A percentile compares a stretch with the other conserved stretches of the same genome.
Evolutionary conservation across 2,329 filamentous ascomycete genomes (phyloP).

Genomic region (Aureobasidium lini): DNA sequence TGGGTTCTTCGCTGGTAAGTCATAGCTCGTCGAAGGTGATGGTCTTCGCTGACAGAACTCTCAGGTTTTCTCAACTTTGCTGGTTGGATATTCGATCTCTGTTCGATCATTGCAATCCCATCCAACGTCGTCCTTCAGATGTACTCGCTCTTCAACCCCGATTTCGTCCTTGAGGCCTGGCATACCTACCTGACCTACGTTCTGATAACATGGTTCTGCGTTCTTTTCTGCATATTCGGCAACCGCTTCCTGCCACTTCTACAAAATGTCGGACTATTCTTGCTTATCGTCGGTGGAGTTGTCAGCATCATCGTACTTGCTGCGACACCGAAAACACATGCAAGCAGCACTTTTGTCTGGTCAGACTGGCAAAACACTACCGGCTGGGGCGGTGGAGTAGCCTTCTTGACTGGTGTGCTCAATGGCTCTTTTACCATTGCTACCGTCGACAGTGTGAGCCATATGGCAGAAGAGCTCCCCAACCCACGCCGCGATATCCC

Average conservation of each 20-base stretch:
- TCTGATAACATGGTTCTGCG: conserved; percentile 47
- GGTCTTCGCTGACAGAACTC: conserved; percentile 10
- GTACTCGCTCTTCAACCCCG: conserved; percentile 52
- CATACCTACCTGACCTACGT: conserved; percentile 54
- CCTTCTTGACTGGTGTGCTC: conserved; percentile 30
- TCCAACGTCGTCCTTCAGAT: conserved; percentile 54
- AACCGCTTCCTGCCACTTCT: conserved; percentile 47
- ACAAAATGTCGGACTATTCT: conserved; percentile 49
- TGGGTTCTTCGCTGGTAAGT: conserved; percentile 24
- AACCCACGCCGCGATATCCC: conserved; percentile 37
- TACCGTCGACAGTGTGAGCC: conserved; percentile 29
- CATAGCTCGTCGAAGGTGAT: neutral
- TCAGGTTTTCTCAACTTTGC: conserved; percentile 43
- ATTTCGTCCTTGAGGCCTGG: conserved; percentile 47
- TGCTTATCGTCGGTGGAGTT: conserved; percentile 34
- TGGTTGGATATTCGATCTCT: conserved; percentile 55
- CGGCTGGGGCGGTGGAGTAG: conserved; percentile 40
- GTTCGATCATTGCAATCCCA: conserved; percentile 51
- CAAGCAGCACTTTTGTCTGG: conserved; percentile 49
- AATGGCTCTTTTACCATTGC: conserved; percentile 33
- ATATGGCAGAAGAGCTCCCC: conserved; percentile 30
- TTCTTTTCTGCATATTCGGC: conserved; percentile 47
- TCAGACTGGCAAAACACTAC: conserved; percentile 42
- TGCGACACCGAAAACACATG: conserved; percentile 48
- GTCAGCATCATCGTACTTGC: conserved; percentile 33